A percentile compares a stretch with the other conserved stretches of the same genome.
Conservation (phyloP, 768 basidiomycete species). For the Phlegmacium glaucopus region DNA sequence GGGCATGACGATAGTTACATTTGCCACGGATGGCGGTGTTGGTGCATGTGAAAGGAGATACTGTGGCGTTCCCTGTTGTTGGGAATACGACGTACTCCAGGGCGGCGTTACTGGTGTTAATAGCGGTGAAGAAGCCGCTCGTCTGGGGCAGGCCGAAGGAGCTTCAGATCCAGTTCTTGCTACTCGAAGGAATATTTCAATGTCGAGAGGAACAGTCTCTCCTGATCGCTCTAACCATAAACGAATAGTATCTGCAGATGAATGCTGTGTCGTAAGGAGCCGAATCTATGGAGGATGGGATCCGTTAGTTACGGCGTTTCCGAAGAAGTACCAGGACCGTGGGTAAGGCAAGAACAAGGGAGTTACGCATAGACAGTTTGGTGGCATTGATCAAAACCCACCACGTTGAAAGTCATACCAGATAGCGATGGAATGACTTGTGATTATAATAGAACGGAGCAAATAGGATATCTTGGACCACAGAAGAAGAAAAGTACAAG, state of each 20-base stretch:
- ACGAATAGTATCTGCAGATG: slow-evolving; percentile 76
- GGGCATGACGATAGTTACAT: slow-evolving; percentile 37
- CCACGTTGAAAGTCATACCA: no score
- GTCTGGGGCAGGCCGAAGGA: slow-evolving; percentile 22
- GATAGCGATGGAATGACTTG: no score
- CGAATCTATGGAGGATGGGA: slow-evolving; percentile 50
- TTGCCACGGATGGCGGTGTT: slow-evolving; percentile 21
- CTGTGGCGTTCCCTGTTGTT: slow-evolving; percentile 28
- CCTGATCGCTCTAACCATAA: slow-evolving; percentile 84
- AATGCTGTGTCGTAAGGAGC: slow-evolving; percentile 62
- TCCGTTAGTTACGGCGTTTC: slow-evolving; percentile 10
- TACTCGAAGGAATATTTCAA: slow-evolving; percentile 73
- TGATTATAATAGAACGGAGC: no score
- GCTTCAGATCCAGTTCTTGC: slow-evolving; percentile 24
- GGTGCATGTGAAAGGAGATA: slow-evolving; percentile 36
- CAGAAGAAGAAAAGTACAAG: slow-evolving; percentile 9
- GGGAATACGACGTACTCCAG: slow-evolving; percentile 30
- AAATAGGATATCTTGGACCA: slow-evolving; percentile 10
- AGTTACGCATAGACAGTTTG: no score
- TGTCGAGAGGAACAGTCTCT: slow-evolving; percentile 64
- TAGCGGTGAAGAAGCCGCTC: slow-evolving; percentile 24
- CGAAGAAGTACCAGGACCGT: slow-evolving; percentile 4
- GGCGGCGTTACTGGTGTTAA: slow-evolving; percentile 25
- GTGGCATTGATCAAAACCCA: no score
- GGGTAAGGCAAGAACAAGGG: not conserved